Percentiles rank a stretch among this genome's conserved stretches.
phyloP scores from a whole-genome alignment of 1,284 basidiomycete genomes.

The Somion occarium region DNA sequence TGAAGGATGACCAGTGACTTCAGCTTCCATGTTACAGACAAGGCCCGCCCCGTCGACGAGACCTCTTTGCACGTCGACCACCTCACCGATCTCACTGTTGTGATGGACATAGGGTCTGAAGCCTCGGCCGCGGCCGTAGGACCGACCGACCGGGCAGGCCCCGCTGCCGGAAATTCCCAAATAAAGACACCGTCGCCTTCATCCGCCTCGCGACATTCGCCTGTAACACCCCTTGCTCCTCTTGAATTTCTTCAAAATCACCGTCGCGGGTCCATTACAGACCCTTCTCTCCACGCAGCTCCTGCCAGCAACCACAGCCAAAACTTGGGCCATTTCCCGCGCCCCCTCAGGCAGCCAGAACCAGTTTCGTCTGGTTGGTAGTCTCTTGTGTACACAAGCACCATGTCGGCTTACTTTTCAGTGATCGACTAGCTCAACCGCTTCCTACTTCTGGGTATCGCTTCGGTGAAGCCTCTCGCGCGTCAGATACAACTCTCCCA shows the following conservation, averaged over 20 bases:
- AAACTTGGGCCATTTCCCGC: conserved; percentile 18
- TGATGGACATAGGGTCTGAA: conserved; percentile 15
- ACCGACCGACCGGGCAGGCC: conserved; percentile 19
- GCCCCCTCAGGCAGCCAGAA: conserved; percentile 25
- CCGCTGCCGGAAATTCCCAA: conserved; percentile 23
- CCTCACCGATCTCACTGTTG: conserved; percentile 16
- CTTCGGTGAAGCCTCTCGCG: conserved; percentile 56
- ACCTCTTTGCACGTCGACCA: conserved; percentile 16
- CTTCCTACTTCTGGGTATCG: conserved; percentile 66
- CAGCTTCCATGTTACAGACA: conserved; percentile 15
- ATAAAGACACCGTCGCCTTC: conserved; percentile 29
- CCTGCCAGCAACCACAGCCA: conserved; percentile 18
- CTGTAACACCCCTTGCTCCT: conserved; percentile 55
- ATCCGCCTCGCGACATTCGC: conserved; percentile 30
- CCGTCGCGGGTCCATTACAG: conserved; percentile 73
- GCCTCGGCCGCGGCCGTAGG: conserved; percentile 18
- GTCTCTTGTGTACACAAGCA: conserved; percentile 8
- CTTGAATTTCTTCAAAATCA: conserved; percentile 75
- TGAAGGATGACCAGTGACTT: conserved; percentile 13
- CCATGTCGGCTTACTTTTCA: background rate
- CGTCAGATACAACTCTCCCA: conserved; percentile 40
- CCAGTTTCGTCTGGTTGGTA: conserved; percentile 17
- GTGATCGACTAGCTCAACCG: conserved; percentile 29
- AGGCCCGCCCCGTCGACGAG: background rate
- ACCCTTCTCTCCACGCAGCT: conserved; percentile 69